Base-by-base conservation (phyloP, 192 early-diverging fungal species). In the Rhizophagus clarus region DNA sequence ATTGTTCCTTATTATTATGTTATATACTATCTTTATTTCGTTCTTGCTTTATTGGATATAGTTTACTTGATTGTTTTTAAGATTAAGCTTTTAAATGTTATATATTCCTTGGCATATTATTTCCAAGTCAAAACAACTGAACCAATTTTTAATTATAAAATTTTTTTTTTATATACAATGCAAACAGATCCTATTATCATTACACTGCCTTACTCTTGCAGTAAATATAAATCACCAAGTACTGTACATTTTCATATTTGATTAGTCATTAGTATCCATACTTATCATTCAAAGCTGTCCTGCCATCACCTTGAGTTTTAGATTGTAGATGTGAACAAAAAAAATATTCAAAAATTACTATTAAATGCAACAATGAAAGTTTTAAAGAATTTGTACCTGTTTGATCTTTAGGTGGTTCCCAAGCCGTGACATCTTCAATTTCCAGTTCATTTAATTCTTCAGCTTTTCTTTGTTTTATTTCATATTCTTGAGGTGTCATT, bases 361-460 rank as follows among this genome's bases (percentile, higher is more conserved):
- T 32, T 32, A 71, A 37, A 71, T 71, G 20, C 2, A 71, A 20
- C 37, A 3, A 29, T 12, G 9, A 71, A 28, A n/a, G 22, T 34
- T 71, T 45, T 34, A 45, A 34, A 40, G 22, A n/a, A 29, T 37
- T n/a, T 71, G 20, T n/a, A 29, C 75, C 75, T 66, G 42, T 66
- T 66, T 77, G 75, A 15, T 32, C 75, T 11, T 77, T 26, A 77
- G 75, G 75, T 45, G 75, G 75, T 45, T 77, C 75, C 75, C 75
- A 77, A 31, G 40, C 37, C 7, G 62, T 77, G 2, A 37, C 63
- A 31, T 62, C 75, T 66, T 77, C 75, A 14, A 66, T 14, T 64
- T 77, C 75, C 49, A 64, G 14, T 28, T 77, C 61, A 45, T 77
- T 62, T 45, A 47, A 60, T 66, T 62, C 75, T 47, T 66, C 20